These are phyloP conservation scores for Sporothrix pallida DNA, from an alignment of 2,329 filamentous ascomycete genomes.

Conservation along the genomic window DNA sequence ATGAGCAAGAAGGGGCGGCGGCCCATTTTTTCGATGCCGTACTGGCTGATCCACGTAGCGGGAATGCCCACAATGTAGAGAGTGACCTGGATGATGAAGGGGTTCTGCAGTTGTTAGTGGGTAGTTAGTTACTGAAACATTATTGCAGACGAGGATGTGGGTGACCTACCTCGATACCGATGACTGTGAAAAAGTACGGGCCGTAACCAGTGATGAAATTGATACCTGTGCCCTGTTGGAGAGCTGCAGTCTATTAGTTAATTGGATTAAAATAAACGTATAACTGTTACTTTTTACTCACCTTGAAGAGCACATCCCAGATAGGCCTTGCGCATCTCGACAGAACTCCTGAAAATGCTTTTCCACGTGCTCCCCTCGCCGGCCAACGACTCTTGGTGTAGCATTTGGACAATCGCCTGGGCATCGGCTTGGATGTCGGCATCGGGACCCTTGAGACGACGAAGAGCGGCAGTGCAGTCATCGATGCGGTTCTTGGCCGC, in stretches of 20 bases:
- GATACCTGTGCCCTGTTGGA: constrained; percentile 21
- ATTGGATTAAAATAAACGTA: no score
- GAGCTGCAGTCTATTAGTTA: not conserved
- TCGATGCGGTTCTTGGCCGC: constrained; percentile 8
- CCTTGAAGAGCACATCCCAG: constrained; percentile 22
- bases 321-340: constrained; percentile 24
- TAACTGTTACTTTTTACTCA: not conserved
- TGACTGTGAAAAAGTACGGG: constrained; percentile 22
- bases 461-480: not conserved
- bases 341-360: not conserved
- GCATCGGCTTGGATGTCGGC: not conserved
- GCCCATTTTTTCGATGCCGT: constrained; percentile 19
- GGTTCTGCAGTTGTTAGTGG: not conserved
- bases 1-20: constrained; percentile 11
- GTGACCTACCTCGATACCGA: constrained; percentile 14
- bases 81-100: constrained; percentile 22
- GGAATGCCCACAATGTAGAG: constrained; percentile 12
- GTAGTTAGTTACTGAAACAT: no score
- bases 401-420: not conserved
- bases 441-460: constrained; percentile 19
- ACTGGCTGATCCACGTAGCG: constrained; percentile 16
- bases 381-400: constrained; percentile 13
- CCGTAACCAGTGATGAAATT: constrained; percentile 24
- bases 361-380: constrained; percentile 23
- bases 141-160: no score